phyloP scores from a whole-genome alignment of 768 basidiomycete species.

The Leccinum boreale region DNA sequence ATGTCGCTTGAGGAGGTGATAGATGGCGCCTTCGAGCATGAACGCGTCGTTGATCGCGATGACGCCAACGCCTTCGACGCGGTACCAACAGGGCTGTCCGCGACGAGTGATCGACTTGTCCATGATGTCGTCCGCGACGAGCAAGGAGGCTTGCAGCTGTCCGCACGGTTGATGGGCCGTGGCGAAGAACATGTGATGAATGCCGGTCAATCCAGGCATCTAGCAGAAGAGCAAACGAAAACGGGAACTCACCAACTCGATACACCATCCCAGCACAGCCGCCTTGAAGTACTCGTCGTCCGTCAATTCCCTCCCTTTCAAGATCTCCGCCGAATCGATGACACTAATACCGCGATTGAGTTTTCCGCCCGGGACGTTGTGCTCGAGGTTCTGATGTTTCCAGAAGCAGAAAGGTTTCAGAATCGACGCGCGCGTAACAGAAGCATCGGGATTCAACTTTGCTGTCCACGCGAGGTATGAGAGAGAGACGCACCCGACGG shows the following conservation, averaged over 20 bases:
- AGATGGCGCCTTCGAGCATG: constrained; percentile 95
- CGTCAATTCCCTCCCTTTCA: constrained; percentile 63
- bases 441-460: neutral
- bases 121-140: constrained; percentile 94
- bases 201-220: neutral
- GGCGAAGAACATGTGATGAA: neutral
- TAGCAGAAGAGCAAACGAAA: neutral
- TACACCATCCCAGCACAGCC: constrained; percentile 90
- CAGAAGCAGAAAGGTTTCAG: neutral
- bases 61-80: constrained; percentile 53
- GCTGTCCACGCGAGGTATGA: neutral
- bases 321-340: constrained; percentile 87
- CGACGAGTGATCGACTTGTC: constrained; percentile 90
- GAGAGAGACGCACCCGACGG: constrained; percentile 52
- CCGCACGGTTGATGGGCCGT: neutral
- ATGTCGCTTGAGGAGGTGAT: constrained; percentile 81
- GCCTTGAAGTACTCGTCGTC: constrained; percentile 43
- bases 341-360: constrained; percentile 96
- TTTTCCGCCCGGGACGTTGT: constrained; percentile 94
- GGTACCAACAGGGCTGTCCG: constrained; percentile 95
- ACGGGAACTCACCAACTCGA: constrained; percentile 67
- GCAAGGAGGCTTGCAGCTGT: constrained; percentile 87
- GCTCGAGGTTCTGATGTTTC: constrained; percentile 66
- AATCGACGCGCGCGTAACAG: neutral
- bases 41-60: constrained; percentile 96